These are phyloP conservation scores for Penicillium polonicum DNA, from an alignment of 2,329 filamentous ascomycete species.

Conservation along the genomic window DNA sequence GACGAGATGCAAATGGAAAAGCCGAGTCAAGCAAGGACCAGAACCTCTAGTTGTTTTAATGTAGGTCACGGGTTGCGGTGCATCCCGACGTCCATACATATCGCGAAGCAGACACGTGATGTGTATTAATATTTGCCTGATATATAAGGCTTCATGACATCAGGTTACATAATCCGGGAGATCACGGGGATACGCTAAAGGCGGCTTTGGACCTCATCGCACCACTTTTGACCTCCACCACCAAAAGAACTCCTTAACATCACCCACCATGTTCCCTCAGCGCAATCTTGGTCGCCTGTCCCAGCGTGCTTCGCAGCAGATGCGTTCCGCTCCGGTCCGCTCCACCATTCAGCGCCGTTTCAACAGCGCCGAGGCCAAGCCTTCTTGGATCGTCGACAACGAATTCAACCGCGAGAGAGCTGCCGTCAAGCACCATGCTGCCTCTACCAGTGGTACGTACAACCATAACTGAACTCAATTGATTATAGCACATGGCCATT, in stretches of 20 bases:
- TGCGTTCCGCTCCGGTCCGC: slow-evolving; percentile 57
- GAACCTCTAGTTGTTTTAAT: background rate
- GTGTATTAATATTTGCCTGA: background rate
- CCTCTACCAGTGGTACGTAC: slow-evolving; percentile 73
- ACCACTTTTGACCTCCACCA: slow-evolving; percentile 20
- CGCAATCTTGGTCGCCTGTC: slow-evolving; percentile 61
- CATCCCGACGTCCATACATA: background rate
- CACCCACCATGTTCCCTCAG: slow-evolving; percentile 61
- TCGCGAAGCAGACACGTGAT: slow-evolving; percentile 15
- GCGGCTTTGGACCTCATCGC: slow-evolving; percentile 26
- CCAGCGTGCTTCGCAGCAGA: slow-evolving; percentile 62
- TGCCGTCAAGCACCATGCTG: slow-evolving; percentile 88
- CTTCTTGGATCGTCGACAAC: slow-evolving; percentile 71
- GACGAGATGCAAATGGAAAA: background rate
- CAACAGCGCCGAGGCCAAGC: slow-evolving; percentile 59
- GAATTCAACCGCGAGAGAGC: slow-evolving; percentile 89
- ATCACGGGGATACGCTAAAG: slow-evolving; percentile 30
- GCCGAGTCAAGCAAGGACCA: background rate
- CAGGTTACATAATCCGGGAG: slow-evolving; percentile 27
- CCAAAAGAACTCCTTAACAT: slow-evolving; percentile 24
- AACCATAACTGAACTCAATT: slow-evolving; percentile 8
- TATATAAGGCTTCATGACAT: slow-evolving; percentile 18
- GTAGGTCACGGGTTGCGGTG: background rate
- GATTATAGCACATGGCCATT: background rate
- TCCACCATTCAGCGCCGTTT: slow-evolving; percentile 67